Base-by-base conservation (phyloP, 2,329 filamentous ascomycete species). In the Aureobasidium sp. region DNA sequence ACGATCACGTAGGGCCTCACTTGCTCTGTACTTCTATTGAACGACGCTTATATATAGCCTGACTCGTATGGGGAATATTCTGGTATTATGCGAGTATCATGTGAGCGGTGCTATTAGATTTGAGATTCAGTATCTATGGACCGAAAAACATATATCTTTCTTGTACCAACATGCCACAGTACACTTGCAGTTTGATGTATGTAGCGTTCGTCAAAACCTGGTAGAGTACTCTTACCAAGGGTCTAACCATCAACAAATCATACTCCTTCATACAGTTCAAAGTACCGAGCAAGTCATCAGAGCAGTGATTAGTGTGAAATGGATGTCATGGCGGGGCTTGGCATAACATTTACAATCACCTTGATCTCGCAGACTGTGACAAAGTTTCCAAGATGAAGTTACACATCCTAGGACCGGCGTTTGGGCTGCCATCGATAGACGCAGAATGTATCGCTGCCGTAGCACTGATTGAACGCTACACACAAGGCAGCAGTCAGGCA, bases 331-430 rank as follows among this genome's bases (percentile, higher is more conserved):
- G 14, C 15, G 11, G 14, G 49, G 49, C 49, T 52, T 52, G 49
- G 49, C 49, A 52, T 19, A 19, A 35, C 19, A 52, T 52, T 5
- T 19, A 52, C 49, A 52, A 39, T 19, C n/a, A 50, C 49, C 49
- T 52, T 52, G 49, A 52, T 52, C 49, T 24, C 8, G 14, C 12
- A 17, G 14, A 9, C 27, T 1, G 49, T 17, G 33, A 52, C 49
- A 52, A 39, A 57, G 27, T 35, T 57, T 44, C 33, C 42, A 61
- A 61, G n/a, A 69, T 68, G 63, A 67, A 64, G 76, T 83, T 99
- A 64, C 89, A 96, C 76, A 83, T 96, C 70, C 96, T 92, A 88
- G 92, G 92, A 54, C 87, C 91, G 60, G 92, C 90, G 44, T 96
- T 96, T 73, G 86, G 86, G 44, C 83, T 97, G 48, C 87, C 93